Evolutionary conservation across 352 stramenopile species (phyloP).

Genomic region (Phytophthora agathidicida): DNA sequence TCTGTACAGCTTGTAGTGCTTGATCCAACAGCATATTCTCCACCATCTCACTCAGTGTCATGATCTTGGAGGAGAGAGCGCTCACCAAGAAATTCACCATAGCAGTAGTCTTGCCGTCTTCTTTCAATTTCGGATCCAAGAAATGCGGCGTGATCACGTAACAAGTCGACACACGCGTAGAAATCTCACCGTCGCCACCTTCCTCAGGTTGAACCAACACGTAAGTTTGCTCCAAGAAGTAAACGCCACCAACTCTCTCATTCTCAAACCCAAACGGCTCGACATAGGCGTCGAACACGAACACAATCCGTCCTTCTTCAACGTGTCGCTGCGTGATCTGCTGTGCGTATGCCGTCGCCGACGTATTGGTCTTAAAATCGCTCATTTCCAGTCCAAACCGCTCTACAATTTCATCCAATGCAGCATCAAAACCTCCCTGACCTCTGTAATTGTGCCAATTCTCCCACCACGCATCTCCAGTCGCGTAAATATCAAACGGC

Average conservation of each 20-base stretch:
- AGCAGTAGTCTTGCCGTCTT: constrained; percentile 29
- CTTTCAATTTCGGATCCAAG: constrained; percentile 28
- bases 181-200: constrained; percentile 12
- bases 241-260: constrained; percentile 40
- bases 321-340: constrained; percentile 58
- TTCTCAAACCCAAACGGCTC: constrained; percentile 56
- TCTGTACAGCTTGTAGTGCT: constrained; percentile 18
- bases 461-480: constrained; percentile 41
- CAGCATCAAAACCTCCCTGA: constrained; percentile 16
- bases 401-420: constrained; percentile 53
- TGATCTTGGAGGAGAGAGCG: constrained; percentile 34
- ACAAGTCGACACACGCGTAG: constrained; percentile 51
- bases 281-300: constrained; percentile 58
- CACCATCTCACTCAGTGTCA: constrained; percentile 43
- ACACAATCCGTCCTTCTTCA: constrained; percentile 53
- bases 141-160: constrained; percentile 53
- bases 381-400: constrained; percentile 56
- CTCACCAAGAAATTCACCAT: constrained; percentile 48
- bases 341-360: constrained; percentile 46
- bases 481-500: constrained; percentile 37
- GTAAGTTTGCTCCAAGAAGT: constrained; percentile 59
- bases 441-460: constrained; percentile 34
- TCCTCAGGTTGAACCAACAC: constrained; percentile 49
- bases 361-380: constrained; percentile 47
- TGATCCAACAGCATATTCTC: constrained; percentile 42